Evolutionary conservation across 805 yeast species (phyloP).

Genomic region (Zygosaccharomyces rouxii): DNA sequence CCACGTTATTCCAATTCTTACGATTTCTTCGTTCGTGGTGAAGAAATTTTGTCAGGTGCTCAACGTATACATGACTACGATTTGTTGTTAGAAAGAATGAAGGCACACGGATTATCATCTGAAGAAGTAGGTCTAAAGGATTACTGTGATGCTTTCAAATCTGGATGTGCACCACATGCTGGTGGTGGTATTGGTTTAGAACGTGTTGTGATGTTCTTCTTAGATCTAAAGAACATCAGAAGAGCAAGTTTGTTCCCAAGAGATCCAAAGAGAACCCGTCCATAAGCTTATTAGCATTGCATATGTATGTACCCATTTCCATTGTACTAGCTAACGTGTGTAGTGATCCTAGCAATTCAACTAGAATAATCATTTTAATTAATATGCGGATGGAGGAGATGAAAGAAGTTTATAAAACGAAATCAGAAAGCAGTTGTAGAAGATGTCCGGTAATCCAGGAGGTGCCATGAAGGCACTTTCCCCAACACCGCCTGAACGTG

Average conservation of each 20-base stretch:
- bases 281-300: constrained; percentile 39
- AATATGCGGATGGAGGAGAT: background rate
- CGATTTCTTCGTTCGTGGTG: constrained; percentile 99
- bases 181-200: constrained; percentile 99
- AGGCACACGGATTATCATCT: constrained; percentile 77
- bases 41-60: constrained; percentile 98
- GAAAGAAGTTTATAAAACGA: background rate
- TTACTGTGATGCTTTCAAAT: constrained; percentile 86
- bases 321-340: background rate
- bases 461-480: constrained; percentile 47
- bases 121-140: constrained; percentile 78
- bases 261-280: constrained; percentile 92
- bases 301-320: background rate
- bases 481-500: constrained; percentile 94
- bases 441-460: constrained; percentile 43
- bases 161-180: constrained; percentile 98
- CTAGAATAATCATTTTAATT: background rate
- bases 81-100: constrained; percentile 76
- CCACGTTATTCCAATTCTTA: constrained; percentile 93
- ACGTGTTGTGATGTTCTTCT: constrained; percentile 97
- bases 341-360: background rate
- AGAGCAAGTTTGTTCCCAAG: constrained; percentile 99
- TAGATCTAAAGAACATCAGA: constrained; percentile 94
- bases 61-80: constrained; percentile 97
- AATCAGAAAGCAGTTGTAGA: too few species aligned